These are phyloP conservation scores for Alternaria arborescens DNA, from an alignment of 2,329 filamentous ascomycete genomes.

Conservation along the genomic window DNA sequence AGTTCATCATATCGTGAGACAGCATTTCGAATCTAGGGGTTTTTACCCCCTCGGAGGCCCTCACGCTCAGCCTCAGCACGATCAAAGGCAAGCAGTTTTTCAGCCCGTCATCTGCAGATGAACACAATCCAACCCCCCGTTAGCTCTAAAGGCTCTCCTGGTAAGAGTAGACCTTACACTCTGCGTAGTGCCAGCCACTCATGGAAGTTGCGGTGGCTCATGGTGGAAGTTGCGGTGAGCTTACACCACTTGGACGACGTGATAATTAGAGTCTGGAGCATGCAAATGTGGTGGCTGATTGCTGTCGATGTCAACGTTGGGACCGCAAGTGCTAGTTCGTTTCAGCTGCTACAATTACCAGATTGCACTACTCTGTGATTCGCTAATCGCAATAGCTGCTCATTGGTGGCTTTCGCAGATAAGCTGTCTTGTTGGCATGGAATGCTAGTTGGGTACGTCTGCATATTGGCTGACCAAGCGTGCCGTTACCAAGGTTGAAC, in stretches of 20 bases:
- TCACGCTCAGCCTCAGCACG: not conserved
- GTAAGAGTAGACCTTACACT: not conserved
- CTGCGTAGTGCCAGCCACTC: not conserved
- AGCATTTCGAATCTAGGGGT: not conserved
- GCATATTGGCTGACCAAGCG: not conserved
- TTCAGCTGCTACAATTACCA: constrained; percentile 1
- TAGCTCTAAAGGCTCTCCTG: not conserved
- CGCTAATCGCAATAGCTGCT: not conserved
- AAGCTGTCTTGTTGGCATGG: not conserved
- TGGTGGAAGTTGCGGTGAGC: not conserved
- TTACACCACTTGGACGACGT: not conserved
- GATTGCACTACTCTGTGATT: constrained; percentile 3
- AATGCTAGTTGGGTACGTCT: not conserved
- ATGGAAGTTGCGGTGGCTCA: not conserved
- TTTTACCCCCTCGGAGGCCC: not conserved
- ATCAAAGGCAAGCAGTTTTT: not conserved
- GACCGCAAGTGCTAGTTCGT: constrained; percentile 5
- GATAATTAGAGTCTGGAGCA: not conserved
- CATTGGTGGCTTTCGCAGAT: constrained; percentile 1
- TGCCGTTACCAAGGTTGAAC: not conserved
- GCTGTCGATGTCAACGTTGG: not conserved
- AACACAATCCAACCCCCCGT: not conserved
- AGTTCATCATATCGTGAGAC: not conserved
- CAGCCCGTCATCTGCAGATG: not conserved
- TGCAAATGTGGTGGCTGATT: not conserved